These are phyloP conservation scores for Rhodotorula glutinis DNA, from an alignment of 1,284 basidiomycete genomes.

Conservation along the genomic window DNA sequence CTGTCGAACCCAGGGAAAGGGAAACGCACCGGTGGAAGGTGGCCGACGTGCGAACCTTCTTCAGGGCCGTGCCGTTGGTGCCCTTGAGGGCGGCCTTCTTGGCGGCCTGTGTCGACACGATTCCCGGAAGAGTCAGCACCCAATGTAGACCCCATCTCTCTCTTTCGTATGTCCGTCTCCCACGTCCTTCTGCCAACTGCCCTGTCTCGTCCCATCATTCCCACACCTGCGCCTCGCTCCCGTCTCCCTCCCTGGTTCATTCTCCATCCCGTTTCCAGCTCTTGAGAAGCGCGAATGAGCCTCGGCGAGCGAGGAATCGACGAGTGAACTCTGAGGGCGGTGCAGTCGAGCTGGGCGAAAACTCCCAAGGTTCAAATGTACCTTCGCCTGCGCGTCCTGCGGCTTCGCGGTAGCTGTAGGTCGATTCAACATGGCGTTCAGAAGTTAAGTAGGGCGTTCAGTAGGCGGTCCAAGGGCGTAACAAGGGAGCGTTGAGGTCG, in stretches of 20 bases:
- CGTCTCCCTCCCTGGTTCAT: no score
- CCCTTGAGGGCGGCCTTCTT: slow-evolving; percentile 97
- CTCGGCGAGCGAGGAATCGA: no score
- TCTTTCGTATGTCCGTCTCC: not conserved
- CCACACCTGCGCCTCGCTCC: no score
- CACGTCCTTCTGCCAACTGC: no score
- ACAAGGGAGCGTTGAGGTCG: not conserved
- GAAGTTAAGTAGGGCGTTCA: not conserved
- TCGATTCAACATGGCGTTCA: not conserved
- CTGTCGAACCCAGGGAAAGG: no score
- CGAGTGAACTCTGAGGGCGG: no score
- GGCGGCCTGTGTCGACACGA: slow-evolving; percentile 75
- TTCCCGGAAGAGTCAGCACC: slow-evolving; percentile 1
- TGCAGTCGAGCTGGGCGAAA: not conserved
- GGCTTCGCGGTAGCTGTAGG: slow-evolving; percentile 36
- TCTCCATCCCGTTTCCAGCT: no score
- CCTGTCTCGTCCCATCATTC: not conserved
- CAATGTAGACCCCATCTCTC: no score
- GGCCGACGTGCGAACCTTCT: slow-evolving; percentile 82
- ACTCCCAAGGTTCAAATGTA: slow-evolving; percentile 7
- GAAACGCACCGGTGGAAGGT: slow-evolving; percentile 73
- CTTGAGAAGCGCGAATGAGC: no score
- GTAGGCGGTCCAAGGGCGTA: not conserved
- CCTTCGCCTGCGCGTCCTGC: slow-evolving; percentile 43
- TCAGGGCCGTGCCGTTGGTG: slow-evolving; percentile 66